Evolutionary conservation across 176 grass and related monocot species (phyloP).

Genomic region (Oryza rufipogon): DNA sequence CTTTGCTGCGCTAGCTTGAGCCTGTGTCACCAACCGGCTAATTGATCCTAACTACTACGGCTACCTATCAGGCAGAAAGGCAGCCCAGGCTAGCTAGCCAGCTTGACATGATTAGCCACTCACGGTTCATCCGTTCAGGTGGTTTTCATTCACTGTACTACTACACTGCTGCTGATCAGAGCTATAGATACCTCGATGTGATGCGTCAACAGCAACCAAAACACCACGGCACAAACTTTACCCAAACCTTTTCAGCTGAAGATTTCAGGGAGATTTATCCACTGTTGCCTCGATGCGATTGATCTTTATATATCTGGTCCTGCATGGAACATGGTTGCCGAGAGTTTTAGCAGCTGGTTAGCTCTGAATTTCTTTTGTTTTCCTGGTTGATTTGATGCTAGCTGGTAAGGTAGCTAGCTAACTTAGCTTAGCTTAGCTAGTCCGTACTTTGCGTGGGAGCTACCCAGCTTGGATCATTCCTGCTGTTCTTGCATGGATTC

Average conservation of each 20-base stretch:
- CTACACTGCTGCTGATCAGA: not conserved
- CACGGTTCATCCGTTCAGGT: not conserved
- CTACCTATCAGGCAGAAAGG: not conserved
- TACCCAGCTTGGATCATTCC: conserved; percentile 32
- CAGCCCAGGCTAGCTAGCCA: not conserved
- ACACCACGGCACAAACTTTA: not conserved
- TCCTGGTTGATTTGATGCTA: not conserved
- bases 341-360: not conserved
- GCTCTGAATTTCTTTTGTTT: not conserved
- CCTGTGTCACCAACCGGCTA: not conserved
- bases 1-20: not conserved
- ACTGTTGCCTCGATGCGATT: conserved; percentile 12
- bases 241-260: not conserved
- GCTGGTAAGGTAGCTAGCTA: not conserved
- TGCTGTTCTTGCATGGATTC: conserved; percentile 31
- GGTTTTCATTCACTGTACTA: not conserved
- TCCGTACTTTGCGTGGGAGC: not conserved
- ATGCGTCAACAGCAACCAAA: conserved; percentile 19
- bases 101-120: not conserved
- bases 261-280: not conserved
- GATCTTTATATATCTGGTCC: not conserved
- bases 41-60: not conserved
- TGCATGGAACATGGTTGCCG: not conserved
- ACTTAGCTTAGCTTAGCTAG: not conserved
- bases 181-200: not conserved